A percentile compares a stretch with the other conserved stretches of the same genome.
These are phyloP conservation scores for Ichthyophthirius multifiliis DNA, from an alignment of 169 alveolate genomes.

Conservation along the genomic window DNA sequence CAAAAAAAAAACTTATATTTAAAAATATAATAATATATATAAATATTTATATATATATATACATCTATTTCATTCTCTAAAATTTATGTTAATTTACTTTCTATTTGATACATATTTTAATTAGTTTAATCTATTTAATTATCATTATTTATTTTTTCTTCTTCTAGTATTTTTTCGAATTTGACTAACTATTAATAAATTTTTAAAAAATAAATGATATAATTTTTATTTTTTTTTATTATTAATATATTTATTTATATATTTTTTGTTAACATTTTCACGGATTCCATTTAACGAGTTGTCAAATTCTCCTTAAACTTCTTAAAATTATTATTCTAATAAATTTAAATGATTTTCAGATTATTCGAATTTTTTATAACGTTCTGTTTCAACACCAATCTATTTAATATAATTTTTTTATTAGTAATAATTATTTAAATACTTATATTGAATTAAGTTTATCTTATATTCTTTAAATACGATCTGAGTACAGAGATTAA, in stretches of 20 bases:
- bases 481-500: no score
- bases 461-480: no score
- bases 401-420: no score
- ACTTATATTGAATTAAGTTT: no score
- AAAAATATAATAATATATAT: no score
- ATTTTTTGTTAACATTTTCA: not conserved
- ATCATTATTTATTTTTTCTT: not conserved
- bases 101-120: not conserved
- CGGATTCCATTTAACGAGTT: not conserved
- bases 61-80: not conserved
- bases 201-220: not conserved
- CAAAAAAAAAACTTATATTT: no score
- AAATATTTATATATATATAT: no score
- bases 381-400: conserved; percentile 8
- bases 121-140: not conserved
- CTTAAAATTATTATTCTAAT: not conserved
- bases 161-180: not conserved
- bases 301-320: not conserved
- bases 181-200: not conserved
- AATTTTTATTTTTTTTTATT: not conserved
- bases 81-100: not conserved
- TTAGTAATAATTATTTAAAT: no score
- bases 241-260: not conserved
- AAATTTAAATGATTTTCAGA: not conserved
- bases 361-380: conserved; percentile 4